phyloP scores from a whole-genome alignment of 129 eudicot species.

The Scalesia atractyloides region DNA sequence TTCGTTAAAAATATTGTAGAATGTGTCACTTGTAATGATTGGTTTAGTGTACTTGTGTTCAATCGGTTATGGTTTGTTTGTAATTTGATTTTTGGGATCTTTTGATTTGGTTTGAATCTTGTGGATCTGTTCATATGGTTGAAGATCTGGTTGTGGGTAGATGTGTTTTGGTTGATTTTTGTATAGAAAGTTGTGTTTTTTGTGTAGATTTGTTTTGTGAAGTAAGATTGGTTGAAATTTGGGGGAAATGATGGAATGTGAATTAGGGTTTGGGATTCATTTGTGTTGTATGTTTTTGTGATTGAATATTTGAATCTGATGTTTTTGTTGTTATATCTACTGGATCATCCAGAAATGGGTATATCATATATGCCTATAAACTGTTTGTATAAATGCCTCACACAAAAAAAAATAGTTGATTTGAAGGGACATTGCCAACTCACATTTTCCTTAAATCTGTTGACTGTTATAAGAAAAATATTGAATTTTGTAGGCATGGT shows the following conservation, averaged over 20 bases:
- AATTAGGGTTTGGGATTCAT: slow-evolving; percentile 27
- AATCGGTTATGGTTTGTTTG: not conserved
- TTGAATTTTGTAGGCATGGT: slow-evolving; percentile 39
- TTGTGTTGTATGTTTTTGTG: slow-evolving; percentile 2
- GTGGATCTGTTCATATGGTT: slow-evolving; percentile 47
- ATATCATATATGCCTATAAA: not conserved
- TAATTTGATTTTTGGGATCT: slow-evolving; percentile 19
- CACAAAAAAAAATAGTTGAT: not conserved
- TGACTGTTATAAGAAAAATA: slow-evolving; percentile 3
- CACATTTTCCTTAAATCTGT: slow-evolving; percentile 6
- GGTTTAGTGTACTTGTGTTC: slow-evolving; percentile 13
- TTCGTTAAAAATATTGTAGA: slow-evolving; percentile 9
- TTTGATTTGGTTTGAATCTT: slow-evolving; percentile 31
- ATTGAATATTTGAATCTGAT: slow-evolving; percentile 23
- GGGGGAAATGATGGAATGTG: slow-evolving; percentile 22
- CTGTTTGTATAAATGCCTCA: slow-evolving; percentile 14
- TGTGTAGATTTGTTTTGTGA: slow-evolving; percentile 25
- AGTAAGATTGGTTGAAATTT: slow-evolving; percentile 23
- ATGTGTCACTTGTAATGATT: slow-evolving; percentile 28
- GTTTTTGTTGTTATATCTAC: not conserved
- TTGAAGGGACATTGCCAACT: slow-evolving; percentile 15
- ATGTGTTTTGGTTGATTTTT: slow-evolving; percentile 16
- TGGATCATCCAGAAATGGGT: slow-evolving; percentile 24
- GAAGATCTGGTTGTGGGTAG: slow-evolving; percentile 50
- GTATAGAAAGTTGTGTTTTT: not conserved